These are phyloP conservation scores for Sugiyamaella smithiae DNA, from an alignment of 805 yeast species.

Conservation along the genomic window DNA sequence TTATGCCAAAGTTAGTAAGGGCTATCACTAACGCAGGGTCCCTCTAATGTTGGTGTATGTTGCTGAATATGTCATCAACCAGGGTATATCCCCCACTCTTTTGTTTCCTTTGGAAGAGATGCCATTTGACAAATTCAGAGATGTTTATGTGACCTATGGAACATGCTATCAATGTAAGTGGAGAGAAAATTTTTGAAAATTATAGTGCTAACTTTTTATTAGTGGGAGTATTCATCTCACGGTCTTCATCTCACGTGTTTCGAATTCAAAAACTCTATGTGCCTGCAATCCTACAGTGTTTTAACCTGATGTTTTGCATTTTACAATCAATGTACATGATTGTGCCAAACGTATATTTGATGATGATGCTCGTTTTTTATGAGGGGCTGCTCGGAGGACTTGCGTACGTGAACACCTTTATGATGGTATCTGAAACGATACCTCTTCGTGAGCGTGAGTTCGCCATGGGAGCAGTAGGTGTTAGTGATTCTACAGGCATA, in stretches of 20 bases:
- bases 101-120: conserved; percentile 68
- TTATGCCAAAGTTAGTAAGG: background rate
- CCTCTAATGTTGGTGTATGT: conserved; percentile 83
- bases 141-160: conserved; percentile 87
- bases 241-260: conserved; percentile 72
- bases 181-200: too few species aligned
- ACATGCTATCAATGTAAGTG: conserved; percentile 65
- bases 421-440: conserved; percentile 64
- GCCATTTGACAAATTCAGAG: conserved; percentile 72
- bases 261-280: conserved; percentile 57
- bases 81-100: conserved; percentile 86
- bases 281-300: conserved; percentile 62
- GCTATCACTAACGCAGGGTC: conserved; percentile 29
- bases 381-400: conserved; percentile 90
- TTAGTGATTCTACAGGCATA: conserved; percentile 82
- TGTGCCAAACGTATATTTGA: conserved; percentile 57
- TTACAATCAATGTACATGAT: conserved; percentile 61
- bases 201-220: too few species aligned
- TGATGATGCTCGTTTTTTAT: conserved; percentile 67
- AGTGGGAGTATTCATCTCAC: conserved; percentile 84
- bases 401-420: conserved; percentile 84
- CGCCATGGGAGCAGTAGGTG: conserved; percentile 77
- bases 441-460: conserved; percentile 60
- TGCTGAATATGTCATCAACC: conserved; percentile 85
- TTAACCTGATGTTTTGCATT: conserved; percentile 58